A percentile compares a stretch with the other conserved stretches of the same genome.
phyloP scores from a whole-genome alignment of 192 early-diverging fungal genomes.

The Rhizophagus prolifer region DNA sequence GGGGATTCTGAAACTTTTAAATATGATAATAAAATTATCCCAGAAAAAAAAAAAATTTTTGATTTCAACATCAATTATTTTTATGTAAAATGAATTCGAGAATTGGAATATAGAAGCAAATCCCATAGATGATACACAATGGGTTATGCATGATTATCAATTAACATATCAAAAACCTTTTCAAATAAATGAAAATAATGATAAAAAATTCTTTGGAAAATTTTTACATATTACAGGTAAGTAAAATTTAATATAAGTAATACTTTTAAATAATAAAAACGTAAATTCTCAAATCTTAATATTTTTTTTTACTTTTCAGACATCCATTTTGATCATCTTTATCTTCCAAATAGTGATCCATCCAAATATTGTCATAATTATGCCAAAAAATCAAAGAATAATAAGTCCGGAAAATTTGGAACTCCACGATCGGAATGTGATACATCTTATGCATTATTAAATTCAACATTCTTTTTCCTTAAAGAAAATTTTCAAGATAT shows the following conservation, averaged over 20 bases:
- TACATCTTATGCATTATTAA: slow-evolving; percentile 26
- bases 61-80: no score
- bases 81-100: not conserved
- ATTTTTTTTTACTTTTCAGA: slow-evolving; percentile 26
- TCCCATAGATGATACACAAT: not conserved
- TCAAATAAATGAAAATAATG: not conserved
- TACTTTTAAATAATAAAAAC: not conserved
- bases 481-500: slow-evolving; percentile 29
- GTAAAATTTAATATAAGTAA: not conserved
- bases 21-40: no score
- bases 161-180: not conserved
- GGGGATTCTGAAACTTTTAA: slow-evolving; percentile 7
- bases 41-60: no score
- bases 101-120: not conserved
- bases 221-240: not conserved
- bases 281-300: not conserved
- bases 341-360: slow-evolving; percentile 36
- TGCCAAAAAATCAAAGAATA: slow-evolving; percentile 18
- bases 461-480: slow-evolving; percentile 37
- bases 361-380: slow-evolving; percentile 36
- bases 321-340: slow-evolving; percentile 41
- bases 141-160: not conserved
- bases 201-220: not conserved
- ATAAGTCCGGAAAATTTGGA: slow-evolving; percentile 40
- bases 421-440: slow-evolving; percentile 38